Evolutionary conservation across 345 rosid genomes (phyloP), one percentile per base, ranked within the genome.

Genomic region (Adansonia digitata): DNA sequence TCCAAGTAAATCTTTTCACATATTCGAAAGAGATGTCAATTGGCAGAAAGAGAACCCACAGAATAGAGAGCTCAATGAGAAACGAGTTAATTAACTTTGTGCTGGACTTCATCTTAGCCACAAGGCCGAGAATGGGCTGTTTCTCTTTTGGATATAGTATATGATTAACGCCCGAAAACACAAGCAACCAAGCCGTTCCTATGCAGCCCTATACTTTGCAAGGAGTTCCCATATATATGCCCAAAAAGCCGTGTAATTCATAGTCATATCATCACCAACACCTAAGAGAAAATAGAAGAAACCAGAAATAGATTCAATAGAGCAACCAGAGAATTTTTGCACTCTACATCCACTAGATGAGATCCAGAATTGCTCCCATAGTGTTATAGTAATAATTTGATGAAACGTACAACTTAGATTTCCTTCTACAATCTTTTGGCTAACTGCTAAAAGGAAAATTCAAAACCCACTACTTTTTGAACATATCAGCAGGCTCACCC

Each of bases 401-500:
- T 67, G 71, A 26, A 67, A 43, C 9, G n/a, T 45, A 15, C 49
- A 67, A 45, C 9, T 40, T 65, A 0, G 9, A 39, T 20, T 40
- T 43, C 48, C 13, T 43, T 43, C 48, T 3, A 43, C 3, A 14
- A 13, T 43, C 48, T 43, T 12, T 9, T 8, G 17, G 10, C 18
- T 18, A 43, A 37, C n/a, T 39, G 40, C 40, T 26, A 31, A 49
- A 5, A 49, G 40, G 22, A 51, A 48, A 18, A 39, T 4, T 72
- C 29, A 39, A 15, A 57, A 3, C 27, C 39, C 26, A 14, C 65
- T 78, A 80, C 75, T 85, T 83, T 31, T 86, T 86, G 27, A 88
- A 74, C 74, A 90, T 69, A 66, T 85, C 71, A 53, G 86, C 79
- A 73, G 92, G 90, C 85, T 92, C 97, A 6, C 97, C 98, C 60